phyloP scores from a whole-genome alignment of 2,329 filamentous ascomycete genomes.

The Colletotrichum aenigma region DNA sequence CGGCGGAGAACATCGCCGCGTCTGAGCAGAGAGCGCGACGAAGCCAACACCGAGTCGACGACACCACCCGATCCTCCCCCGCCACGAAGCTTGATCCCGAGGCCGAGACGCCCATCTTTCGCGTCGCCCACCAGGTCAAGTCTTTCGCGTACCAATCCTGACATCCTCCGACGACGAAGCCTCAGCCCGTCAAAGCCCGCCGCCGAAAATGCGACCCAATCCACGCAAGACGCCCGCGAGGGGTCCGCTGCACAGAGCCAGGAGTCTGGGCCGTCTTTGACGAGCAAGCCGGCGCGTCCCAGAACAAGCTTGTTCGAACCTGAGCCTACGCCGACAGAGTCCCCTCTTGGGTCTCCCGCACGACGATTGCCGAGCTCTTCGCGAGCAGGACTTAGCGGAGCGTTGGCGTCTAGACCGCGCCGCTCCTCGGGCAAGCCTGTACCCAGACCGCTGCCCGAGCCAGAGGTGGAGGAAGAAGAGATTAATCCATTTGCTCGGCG shows the following conservation, averaged over 20 bases:
- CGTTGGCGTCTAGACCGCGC: slow-evolving; percentile 38
- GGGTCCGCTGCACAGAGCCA: not conserved
- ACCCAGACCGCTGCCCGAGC: slow-evolving; percentile 51
- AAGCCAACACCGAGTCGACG: slow-evolving; percentile 34
- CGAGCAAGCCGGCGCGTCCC: not conserved
- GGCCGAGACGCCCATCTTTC: slow-evolving; percentile 57
- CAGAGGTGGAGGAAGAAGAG: slow-evolving; percentile 40
- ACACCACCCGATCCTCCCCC: slow-evolving; percentile 34
- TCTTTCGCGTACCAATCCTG: slow-evolving; percentile 64
- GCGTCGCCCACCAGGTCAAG: slow-evolving; percentile 72
- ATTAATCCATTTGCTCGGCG: slow-evolving; percentile 45
- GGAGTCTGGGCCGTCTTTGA: not conserved
- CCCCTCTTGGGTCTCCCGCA: slow-evolving; percentile 16
- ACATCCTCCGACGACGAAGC: slow-evolving; percentile 46
- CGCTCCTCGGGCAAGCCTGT: slow-evolving; percentile 47
- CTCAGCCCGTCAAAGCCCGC: slow-evolving; percentile 16
- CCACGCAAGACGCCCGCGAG: not conserved
- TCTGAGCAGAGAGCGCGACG: slow-evolving; percentile 33
- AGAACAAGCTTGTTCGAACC: not conserved
- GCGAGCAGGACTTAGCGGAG: slow-evolving; percentile 28
- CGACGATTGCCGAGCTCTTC: slow-evolving; percentile 29
- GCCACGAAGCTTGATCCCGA: slow-evolving; percentile 23
- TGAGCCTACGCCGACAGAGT: not conserved
- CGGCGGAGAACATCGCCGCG: slow-evolving; percentile 66
- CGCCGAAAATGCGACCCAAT: slow-evolving; percentile 14